phyloP scores from a whole-genome alignment of 129 eudicot genomes.

The Deinandra increscens region DNA sequence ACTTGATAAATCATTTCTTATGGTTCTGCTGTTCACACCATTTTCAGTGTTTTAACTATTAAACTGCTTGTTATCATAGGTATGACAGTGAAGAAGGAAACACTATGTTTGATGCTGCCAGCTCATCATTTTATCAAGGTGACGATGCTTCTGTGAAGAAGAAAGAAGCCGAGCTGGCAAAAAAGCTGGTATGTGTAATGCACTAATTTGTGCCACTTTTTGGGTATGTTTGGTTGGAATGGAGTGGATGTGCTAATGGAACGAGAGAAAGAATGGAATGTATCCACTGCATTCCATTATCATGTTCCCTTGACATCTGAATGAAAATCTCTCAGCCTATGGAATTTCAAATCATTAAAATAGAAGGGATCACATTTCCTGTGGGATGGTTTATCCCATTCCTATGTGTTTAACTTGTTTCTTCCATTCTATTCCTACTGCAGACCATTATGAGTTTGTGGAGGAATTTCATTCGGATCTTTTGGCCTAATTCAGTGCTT shows the following conservation, averaged over 20 bases:
- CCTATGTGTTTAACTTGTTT: background rate
- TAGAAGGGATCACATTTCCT: background rate
- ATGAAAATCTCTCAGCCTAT: background rate
- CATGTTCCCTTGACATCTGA: background rate
- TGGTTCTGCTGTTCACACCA: background rate
- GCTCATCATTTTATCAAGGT: constrained; percentile 58
- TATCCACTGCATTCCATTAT: background rate
- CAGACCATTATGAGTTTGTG: background rate
- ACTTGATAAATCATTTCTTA: constrained; percentile 3
- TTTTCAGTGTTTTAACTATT: background rate
- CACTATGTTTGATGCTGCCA: constrained; percentile 53
- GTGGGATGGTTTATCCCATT: background rate
- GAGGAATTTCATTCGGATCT: background rate
- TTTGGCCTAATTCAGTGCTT: constrained; percentile 7
- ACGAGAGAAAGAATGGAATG: background rate
- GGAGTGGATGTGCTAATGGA: background rate
- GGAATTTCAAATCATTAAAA: background rate
- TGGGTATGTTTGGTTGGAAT: background rate
- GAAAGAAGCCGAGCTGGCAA: constrained; percentile 62
- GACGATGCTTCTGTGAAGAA: constrained; percentile 56
- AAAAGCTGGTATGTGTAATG: constrained; percentile 53
- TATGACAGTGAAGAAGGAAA: constrained; percentile 71
- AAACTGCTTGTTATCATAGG: constrained; percentile 35
- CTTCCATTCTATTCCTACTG: background rate
- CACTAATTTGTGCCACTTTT: constrained; percentile 10